Conservation (phyloP, 768 basidiomycete genomes). For the Pisolithus microcarpus region DNA sequence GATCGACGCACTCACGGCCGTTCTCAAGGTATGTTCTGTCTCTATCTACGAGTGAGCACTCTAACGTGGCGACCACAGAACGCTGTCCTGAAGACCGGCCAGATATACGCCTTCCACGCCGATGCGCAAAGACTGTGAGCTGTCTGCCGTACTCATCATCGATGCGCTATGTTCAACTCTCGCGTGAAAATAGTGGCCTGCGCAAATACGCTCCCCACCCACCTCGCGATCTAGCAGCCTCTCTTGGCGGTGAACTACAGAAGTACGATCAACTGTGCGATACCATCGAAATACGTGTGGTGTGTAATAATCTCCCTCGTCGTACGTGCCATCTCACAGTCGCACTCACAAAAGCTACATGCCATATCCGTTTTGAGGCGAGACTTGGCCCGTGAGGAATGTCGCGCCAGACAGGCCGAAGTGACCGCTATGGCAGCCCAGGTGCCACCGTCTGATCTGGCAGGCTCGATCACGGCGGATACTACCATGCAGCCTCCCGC, state of each 20-base stretch:
- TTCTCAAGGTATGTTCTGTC: constrained; percentile 44
- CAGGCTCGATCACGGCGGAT: constrained; percentile 17
- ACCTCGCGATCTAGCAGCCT: constrained; percentile 54
- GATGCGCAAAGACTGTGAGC: constrained; percentile 60
- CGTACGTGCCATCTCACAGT: neutral
- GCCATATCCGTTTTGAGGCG: constrained; percentile 68
- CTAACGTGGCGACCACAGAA: constrained; percentile 31
- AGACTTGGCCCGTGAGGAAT: constrained; percentile 57
- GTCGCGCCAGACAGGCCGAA: constrained; percentile 40
- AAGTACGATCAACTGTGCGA: constrained; percentile 78
- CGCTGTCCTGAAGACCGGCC: constrained; percentile 62
- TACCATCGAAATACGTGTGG: constrained; percentile 65
- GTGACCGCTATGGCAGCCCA: constrained; percentile 33
- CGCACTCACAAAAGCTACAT: constrained; percentile 43
- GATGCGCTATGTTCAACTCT: neutral
- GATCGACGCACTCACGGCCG: constrained; percentile 46
- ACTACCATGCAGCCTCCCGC: constrained; percentile 18
- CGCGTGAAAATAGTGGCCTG: constrained; percentile 39
- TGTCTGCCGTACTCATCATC: neutral
- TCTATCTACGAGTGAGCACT: neutral
- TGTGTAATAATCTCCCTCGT: constrained; percentile 25
- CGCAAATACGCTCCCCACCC: constrained; percentile 52
- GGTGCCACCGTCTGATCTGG: constrained; percentile 15
- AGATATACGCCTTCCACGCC: constrained; percentile 63
- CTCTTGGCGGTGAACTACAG: constrained; percentile 68